These are phyloP conservation scores for Symbiotaphrina buchneri DNA, from an alignment of 495 filamentous ascomycete genomes.

Conservation along the genomic window DNA sequence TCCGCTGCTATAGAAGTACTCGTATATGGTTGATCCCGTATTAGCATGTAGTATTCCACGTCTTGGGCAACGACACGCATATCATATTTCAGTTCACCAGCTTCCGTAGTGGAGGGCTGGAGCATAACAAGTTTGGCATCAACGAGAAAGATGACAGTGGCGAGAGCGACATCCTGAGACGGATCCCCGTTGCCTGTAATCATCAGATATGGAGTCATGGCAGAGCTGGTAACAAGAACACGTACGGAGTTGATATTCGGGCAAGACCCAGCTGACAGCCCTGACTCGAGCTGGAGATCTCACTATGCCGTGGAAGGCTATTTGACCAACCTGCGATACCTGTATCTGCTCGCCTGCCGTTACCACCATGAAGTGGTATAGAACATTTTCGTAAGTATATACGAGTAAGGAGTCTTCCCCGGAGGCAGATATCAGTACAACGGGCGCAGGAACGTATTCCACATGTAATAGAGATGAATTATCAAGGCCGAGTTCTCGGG, in stretches of 20 bases:
- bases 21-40: conserved; percentile 58
- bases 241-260: conserved; percentile 68
- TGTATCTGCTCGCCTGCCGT: conserved; percentile 41
- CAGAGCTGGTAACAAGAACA: conserved; percentile 2
- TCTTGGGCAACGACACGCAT: conserved; percentile 93
- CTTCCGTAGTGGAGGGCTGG: conserved; percentile 57
- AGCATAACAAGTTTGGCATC: conserved; percentile 90
- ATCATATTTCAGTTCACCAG: conserved; percentile 78
- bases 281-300: conserved; percentile 79
- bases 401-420: conserved; percentile 89
- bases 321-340: conserved; percentile 82
- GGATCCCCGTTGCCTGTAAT: conserved; percentile 60
- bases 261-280: conserved; percentile 86
- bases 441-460: conserved; percentile 59
- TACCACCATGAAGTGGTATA: conserved; percentile 84
- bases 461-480: conserved; percentile 44
- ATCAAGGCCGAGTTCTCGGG: conserved; percentile 63
- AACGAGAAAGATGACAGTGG: conserved; percentile 81
- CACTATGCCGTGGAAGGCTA: conserved; percentile 91
- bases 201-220: background rate
- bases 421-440: conserved; percentile 66
- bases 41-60: conserved; percentile 82
- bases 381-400: conserved; percentile 88
- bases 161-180: conserved; percentile 85
- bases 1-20: conserved; percentile 17